Conservation (phyloP, 2,329 filamentous ascomycete species). For the Lasiodiplodia gonubiensis region DNA sequence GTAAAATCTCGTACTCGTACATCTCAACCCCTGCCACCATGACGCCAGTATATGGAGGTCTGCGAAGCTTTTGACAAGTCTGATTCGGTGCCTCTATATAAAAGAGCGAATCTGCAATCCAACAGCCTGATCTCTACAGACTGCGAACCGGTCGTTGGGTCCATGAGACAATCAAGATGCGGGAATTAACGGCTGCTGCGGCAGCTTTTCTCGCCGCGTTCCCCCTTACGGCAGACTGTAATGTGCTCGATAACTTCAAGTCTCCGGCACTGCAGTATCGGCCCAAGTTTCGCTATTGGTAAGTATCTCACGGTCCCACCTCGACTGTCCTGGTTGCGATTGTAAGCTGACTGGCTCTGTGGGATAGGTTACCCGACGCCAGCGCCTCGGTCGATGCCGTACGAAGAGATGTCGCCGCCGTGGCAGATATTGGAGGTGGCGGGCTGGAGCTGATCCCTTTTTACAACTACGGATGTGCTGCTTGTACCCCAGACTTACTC, state of each 20-base stretch:
- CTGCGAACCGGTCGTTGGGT: too few species aligned
- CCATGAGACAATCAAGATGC: too few species aligned
- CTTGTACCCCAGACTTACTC: conserved; percentile 24
- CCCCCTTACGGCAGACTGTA: too few species aligned
- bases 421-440: conserved; percentile 31
- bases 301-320: neutral
- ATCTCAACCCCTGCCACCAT: too few species aligned
- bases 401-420: conserved; percentile 29
- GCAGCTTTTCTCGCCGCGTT: too few species aligned
- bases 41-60: too few species aligned
- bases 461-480: conserved; percentile 34
- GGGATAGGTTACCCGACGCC: conserved; percentile 34
- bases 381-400: conserved; percentile 29
- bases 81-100: too few species aligned
- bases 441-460: conserved; percentile 35
- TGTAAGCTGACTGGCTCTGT: neutral
- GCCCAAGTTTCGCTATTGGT: conserved; percentile 38
- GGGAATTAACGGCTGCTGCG: too few species aligned
- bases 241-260: neutral
- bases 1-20: too few species aligned
- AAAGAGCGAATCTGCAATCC: too few species aligned
- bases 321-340: neutral
- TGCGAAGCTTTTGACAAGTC: too few species aligned
- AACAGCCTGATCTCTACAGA: too few species aligned
- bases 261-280: conserved; percentile 27